These are phyloP conservation scores for Cyclospora cayetanensis DNA, from an alignment of 169 alveolate species.

Conservation along the genomic window DNA sequence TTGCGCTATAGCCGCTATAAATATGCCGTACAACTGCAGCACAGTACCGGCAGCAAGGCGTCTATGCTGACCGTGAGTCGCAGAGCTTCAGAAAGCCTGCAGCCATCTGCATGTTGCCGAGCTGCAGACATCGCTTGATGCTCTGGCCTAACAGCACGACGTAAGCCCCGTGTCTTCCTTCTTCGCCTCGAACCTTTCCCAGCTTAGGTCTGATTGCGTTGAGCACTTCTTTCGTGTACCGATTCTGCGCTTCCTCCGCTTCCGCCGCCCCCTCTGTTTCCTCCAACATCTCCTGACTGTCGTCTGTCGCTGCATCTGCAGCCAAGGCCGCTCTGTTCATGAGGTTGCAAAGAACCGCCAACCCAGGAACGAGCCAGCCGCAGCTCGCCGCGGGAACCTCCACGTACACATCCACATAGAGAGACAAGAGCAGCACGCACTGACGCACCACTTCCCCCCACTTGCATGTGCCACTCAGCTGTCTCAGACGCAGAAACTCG, in stretches of 20 bases:
- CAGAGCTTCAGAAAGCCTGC: constrained; percentile 86
- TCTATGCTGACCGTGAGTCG: constrained; percentile 83
- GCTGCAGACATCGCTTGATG: constrained; percentile 87
- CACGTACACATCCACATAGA: constrained; percentile 48
- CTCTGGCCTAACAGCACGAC: constrained; percentile 85
- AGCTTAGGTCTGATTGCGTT: constrained; percentile 84
- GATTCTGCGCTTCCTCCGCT: constrained; percentile 64
- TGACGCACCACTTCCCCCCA: constrained; percentile 46
- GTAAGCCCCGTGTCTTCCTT: constrained; percentile 86
- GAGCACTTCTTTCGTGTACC: constrained; percentile 81
- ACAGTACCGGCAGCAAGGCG: too few species aligned
- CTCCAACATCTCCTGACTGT: constrained; percentile 40
- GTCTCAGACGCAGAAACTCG: constrained; percentile 36
- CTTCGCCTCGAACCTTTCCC: constrained; percentile 88
- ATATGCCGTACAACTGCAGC: too few species aligned
- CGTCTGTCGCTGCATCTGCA: constrained; percentile 24
- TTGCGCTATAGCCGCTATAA: too few species aligned
- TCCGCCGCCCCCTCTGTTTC: constrained; percentile 13
- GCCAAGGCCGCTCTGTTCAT: constrained; percentile 59
- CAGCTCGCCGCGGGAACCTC: not conserved
- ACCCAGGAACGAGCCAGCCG: constrained; percentile 70
- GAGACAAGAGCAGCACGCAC: constrained; percentile 28
- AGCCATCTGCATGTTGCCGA: constrained; percentile 92
- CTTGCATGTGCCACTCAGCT: not conserved
- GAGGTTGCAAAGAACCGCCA: constrained; percentile 57